Conservation (phyloP, 2,329 filamentous ascomycete species). For the Cytospora schulzeri region DNA sequence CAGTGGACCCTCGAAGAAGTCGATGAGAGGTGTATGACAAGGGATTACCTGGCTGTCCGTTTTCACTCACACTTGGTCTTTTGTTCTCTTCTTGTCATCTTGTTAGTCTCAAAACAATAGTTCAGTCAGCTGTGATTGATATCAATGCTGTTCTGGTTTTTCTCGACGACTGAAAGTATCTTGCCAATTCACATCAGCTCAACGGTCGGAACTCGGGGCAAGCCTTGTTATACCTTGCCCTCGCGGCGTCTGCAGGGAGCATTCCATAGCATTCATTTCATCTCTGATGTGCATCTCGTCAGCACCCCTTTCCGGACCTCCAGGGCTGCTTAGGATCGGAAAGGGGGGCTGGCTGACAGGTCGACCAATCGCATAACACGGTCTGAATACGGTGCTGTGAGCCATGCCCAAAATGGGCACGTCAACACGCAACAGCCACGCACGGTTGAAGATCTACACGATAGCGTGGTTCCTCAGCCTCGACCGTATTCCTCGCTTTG, state of each 20-base stretch:
- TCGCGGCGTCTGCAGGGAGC: not conserved
- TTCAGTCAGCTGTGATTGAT: not conserved
- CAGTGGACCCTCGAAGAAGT: not conserved
- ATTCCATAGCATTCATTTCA: not conserved
- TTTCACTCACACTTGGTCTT: slow-evolving; percentile 10
- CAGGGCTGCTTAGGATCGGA: not conserved
- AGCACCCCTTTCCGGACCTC: not conserved
- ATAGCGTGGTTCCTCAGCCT: not conserved
- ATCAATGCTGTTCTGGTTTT: not conserved
- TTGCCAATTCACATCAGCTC: not conserved
- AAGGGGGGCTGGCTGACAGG: not conserved
- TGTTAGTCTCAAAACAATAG: too few species aligned
- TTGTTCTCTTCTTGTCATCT: not conserved
- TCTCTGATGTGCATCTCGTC: not conserved
- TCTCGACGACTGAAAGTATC: not conserved
- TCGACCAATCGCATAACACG: slow-evolving; percentile 15
- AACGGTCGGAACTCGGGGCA: not conserved
- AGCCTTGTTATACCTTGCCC: not conserved
- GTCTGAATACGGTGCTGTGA: slow-evolving; percentile 7
- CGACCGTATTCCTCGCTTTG: not conserved
- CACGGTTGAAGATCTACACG: not conserved
- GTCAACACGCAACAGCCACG: not conserved
- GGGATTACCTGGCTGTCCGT: slow-evolving; percentile 11
- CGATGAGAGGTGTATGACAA: not conserved
- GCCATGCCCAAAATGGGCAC: slow-evolving; percentile 5